Percentiles rank a stretch among this genome's conserved stretches.
Conservation (phyloP, 2,329 filamentous ascomycete genomes). For the Graphilbum fragrans region DNA sequence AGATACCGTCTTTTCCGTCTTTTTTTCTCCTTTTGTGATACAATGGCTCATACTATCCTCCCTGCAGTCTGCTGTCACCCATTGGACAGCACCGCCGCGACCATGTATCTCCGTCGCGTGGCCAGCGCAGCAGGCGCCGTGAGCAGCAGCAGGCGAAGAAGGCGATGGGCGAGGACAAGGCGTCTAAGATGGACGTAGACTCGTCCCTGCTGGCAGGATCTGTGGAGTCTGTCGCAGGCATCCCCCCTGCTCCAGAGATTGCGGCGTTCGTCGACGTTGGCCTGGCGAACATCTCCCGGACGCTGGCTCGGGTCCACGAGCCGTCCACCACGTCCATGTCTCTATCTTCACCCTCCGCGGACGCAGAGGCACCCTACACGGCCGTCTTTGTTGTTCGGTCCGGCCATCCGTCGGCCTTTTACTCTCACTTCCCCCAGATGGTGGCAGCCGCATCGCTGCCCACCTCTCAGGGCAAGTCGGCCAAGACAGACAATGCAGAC, state of each 20-base stretch:
- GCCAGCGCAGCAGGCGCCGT: slow-evolving; percentile 32
- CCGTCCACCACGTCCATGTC: too few relatives aligned
- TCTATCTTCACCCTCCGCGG: neutral
- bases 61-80: slow-evolving; percentile 48
- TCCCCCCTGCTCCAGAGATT: slow-evolving; percentile 37
- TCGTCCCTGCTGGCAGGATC: slow-evolving; percentile 1
- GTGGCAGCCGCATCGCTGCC: slow-evolving; percentile 26
- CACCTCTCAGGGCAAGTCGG: too few relatives aligned
- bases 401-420: slow-evolving; percentile 43
- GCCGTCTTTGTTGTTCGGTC: slow-evolving; percentile 47
- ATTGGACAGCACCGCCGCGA: slow-evolving; percentile 48
- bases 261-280: slow-evolving; percentile 50
- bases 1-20: slow-evolving; percentile 7
- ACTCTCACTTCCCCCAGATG: slow-evolving; percentile 45
- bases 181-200: neutral
- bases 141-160: slow-evolving; percentile 31
- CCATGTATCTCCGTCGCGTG: slow-evolving; percentile 45
- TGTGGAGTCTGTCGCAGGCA: slow-evolving; percentile 3
- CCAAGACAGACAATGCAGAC: neutral
- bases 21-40: neutral
- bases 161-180: slow-evolving; percentile 3
- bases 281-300: slow-evolving; percentile 48
- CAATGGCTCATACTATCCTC: neutral
- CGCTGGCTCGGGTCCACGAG: slow-evolving; percentile 38
- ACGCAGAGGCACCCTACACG: slow-evolving; percentile 22